phyloP scores from a whole-genome alignment of 2,329 filamentous ascomycete genomes.

The Xylaria sp. region DNA sequence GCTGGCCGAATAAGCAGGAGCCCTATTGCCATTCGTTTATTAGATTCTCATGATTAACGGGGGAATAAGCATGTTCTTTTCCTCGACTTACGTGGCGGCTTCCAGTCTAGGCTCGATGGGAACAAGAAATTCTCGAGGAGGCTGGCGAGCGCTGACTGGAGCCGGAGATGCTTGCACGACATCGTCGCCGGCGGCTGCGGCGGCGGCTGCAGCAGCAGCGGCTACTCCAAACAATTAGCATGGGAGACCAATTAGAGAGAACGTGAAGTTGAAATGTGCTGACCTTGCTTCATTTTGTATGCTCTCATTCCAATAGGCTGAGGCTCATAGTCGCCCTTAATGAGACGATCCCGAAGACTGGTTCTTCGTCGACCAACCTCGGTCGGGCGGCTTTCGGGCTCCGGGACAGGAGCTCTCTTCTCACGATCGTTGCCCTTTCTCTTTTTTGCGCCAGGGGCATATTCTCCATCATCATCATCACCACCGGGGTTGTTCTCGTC shows the following conservation, averaged over 20 bases:
- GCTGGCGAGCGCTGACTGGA: not conserved
- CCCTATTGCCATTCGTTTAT: not conserved
- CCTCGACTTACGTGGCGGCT: not conserved
- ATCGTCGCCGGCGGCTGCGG: not conserved
- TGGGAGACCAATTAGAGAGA: not conserved
- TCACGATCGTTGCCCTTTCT: not conserved
- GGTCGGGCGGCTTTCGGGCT: not conserved
- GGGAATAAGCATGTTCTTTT: not conserved
- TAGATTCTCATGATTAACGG: not conserved
- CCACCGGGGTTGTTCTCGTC: not conserved
- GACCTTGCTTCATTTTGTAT: slow-evolving; percentile 24
- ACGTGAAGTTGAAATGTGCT: not conserved
- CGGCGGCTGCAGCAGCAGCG: slow-evolving; percentile 8
- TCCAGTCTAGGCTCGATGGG: not conserved
- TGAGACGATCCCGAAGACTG: slow-evolving; percentile 29
- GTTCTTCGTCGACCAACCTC: slow-evolving; percentile 10
- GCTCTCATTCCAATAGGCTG: slow-evolving; percentile 29
- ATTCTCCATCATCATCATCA: not conserved
- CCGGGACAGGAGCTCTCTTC: not conserved
- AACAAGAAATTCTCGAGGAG: slow-evolving; percentile 17
- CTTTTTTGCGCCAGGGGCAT: not conserved
- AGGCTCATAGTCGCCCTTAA: slow-evolving; percentile 20
- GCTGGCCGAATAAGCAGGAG: no score
- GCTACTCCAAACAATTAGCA: slow-evolving; percentile 10
- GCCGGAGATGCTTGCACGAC: not conserved